phyloP scores from a whole-genome alignment of 2,329 filamentous ascomycete genomes.

The Sporothrix dimorphospora region DNA sequence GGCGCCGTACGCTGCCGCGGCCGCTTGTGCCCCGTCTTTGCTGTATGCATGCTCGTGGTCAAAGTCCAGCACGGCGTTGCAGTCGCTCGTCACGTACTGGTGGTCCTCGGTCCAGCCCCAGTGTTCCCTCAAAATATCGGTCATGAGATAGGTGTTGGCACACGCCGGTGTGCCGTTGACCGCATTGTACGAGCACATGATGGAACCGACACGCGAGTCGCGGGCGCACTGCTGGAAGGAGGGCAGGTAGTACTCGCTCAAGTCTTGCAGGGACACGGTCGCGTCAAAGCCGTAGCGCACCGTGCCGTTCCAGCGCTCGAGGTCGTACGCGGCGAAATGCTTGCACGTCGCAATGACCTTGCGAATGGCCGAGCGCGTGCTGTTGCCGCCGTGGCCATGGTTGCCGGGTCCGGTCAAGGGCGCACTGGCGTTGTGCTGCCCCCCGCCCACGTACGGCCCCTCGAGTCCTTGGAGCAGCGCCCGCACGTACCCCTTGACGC shows the following conservation, averaged over 20 bases:
- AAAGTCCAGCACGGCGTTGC: conserved; percentile 48
- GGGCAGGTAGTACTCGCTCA: conserved; percentile 69
- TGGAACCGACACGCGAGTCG: conserved; percentile 58
- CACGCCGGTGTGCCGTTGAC: conserved; percentile 66
- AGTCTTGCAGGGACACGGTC: conserved; percentile 55
- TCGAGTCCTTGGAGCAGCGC: conserved; percentile 37
- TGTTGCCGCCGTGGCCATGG: neutral
- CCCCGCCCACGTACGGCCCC: conserved; percentile 29
- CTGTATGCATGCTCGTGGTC: conserved; percentile 35
- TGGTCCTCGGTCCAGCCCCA: conserved; percentile 65
- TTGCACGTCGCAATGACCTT: conserved; percentile 54
- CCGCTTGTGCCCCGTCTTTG: conserved; percentile 33
- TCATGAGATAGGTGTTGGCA: conserved; percentile 63
- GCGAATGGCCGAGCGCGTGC: conserved; percentile 17
- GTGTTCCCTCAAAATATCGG: conserved; percentile 64
- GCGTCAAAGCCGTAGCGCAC: conserved; percentile 56
- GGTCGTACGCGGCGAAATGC: conserved; percentile 62
- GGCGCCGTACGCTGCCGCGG: conserved; percentile 39
- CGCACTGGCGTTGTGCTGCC: no score
- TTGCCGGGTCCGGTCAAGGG: neutral
- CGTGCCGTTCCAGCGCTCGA: conserved; percentile 46
- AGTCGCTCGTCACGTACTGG: conserved; percentile 48
- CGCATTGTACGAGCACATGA: conserved; percentile 67
- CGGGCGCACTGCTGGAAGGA: conserved; percentile 66
- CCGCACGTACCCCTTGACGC: conserved; percentile 34